Evolutionary conservation across 176 grass and related monocot species (phyloP).

Genomic region (Avena atlantica): DNA sequence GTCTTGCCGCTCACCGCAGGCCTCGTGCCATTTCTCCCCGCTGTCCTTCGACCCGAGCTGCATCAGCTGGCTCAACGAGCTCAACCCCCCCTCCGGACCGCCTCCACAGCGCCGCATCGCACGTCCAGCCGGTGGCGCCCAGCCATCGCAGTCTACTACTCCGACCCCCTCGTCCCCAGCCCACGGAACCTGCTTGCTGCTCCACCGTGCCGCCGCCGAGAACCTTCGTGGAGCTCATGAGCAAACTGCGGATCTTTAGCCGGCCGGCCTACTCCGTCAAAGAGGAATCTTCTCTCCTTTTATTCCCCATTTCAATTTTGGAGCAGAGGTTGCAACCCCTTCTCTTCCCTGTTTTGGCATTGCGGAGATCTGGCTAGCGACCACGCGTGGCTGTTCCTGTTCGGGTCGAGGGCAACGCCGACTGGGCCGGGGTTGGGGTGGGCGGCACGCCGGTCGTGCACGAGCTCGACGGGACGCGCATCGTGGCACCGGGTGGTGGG

Average conservation of each 20-base stretch:
- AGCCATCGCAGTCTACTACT: constrained; percentile 53
- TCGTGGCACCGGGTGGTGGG: no score
- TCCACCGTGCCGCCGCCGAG: constrained; percentile 67
- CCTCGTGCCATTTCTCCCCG: constrained; percentile 72
- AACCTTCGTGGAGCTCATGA: constrained; percentile 51
- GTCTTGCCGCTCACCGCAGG: constrained; percentile 55
- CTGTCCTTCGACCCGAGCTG: constrained; percentile 60
- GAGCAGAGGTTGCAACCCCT: background rate
- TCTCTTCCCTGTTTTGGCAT: no score
- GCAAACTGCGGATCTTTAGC: constrained; percentile 54
- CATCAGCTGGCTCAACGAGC: constrained; percentile 72
- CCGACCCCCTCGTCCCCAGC: constrained; percentile 64
- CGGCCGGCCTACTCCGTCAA: constrained; percentile 33
- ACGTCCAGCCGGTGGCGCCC: constrained; percentile 9
- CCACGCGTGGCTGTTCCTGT: no score
- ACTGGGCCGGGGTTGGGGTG: no score
- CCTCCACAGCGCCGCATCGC: background rate
- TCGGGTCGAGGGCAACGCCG: no score
- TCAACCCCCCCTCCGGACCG: constrained; percentile 70
- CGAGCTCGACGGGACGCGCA: no score
- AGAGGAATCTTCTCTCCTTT: background rate
- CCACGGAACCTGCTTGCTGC: constrained; percentile 64
- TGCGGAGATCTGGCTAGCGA: no score
- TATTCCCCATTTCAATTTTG: background rate
- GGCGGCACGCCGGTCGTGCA: no score